Evolutionary conservation across 805 yeast genomes (phyloP), one percentile per base, ranked within the genome.

Genomic region (Ogataea angusta): DNA sequence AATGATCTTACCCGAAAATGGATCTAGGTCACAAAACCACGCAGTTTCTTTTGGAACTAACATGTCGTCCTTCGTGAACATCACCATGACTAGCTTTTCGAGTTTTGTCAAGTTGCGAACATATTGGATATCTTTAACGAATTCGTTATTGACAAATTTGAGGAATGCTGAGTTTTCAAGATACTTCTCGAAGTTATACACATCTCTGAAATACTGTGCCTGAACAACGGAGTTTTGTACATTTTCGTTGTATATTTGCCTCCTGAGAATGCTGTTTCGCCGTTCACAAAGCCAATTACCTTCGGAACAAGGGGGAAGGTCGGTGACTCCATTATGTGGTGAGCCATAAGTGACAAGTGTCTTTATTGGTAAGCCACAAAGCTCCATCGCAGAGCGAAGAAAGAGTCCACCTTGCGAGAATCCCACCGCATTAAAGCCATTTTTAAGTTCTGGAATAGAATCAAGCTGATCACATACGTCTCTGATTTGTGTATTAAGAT

Each of bases 401-500:
- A 85, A 79, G n/a, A 85, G 60, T 0, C 95, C 95, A 29, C 95
- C 95, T 56, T 85, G 95, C 0, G 91, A 83, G 49, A 82, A 80
- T 5, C 95, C 95, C 29, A 85, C 69, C 5, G 81, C 85, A 56
- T 83, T 81, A 54, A 84, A 81, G 0, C 90, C 90, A 24, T 61
- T 41, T 2, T 38, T 36, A 6, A 84, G 62, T 40, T 72, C 76
- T 1, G 76, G 63, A 1, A 74, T 66, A 1, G 49, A 49, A 0
- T 56, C 38, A n/a, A 85, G 54, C 45, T 77, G 76, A 5, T 68
- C 68, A 57, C 90, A 84, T 0, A 75, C 87, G 5, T 46, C 43
- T 1, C 69, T 72, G 2, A 85, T 52, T 51, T 85, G 79, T 4
- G 63, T 66, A 48, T 75, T 74, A 17, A 80, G 69, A 48, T 75